Base-by-base conservation (phyloP, 495 filamentous ascomycete species). In the Penicillium canescens region DNA sequence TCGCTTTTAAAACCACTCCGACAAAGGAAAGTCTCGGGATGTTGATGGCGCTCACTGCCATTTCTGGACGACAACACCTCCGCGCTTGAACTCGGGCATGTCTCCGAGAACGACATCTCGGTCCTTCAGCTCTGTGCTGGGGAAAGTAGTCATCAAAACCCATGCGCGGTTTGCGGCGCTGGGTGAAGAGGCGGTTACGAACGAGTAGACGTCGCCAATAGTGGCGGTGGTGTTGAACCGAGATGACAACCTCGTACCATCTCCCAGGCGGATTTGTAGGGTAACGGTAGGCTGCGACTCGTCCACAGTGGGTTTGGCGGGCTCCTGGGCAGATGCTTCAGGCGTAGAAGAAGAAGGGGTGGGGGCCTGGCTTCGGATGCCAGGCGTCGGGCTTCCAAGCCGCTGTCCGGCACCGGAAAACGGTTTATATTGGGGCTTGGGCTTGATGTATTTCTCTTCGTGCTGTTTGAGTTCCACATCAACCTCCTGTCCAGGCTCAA, bases 161-260 rank as follows among this genome's bases (percentile, higher is more conserved):
- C 91, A 98, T 10, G 76, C 60, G 16, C 92, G 80, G 38, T 69
- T 62, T 44, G 73, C 77, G 52, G 82, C 79, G 10, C 72, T 73
- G 0, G 86, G 70, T 39, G 80, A 89, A 6, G 91, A 81, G 3
- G 83, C 81, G 41, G 82, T 69, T 53, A 98, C 86, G 64, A 98
- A 98, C 13, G 79, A 74, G 66, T 97, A 97, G 23, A 98, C 86
- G 60, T 97, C 91, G 23, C 88, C 91, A 50, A 98, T 82, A 0
- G 92, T 98, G 57, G 96, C 89, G 2, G 80, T 87, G 3, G 89
- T 89, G 72, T 98, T 98, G 78, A 98, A 98, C 23, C 92, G 84
- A 28, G 89, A 91, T 2, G 85, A 84, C 8, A 98, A 71, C 26
- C 91, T 83, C 2, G 92, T 91, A 8, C 94, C 94, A 64, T 98